phyloP scores from a whole-genome alignment of 768 basidiomycete species.

The Kwoniella heveanensis region DNA sequence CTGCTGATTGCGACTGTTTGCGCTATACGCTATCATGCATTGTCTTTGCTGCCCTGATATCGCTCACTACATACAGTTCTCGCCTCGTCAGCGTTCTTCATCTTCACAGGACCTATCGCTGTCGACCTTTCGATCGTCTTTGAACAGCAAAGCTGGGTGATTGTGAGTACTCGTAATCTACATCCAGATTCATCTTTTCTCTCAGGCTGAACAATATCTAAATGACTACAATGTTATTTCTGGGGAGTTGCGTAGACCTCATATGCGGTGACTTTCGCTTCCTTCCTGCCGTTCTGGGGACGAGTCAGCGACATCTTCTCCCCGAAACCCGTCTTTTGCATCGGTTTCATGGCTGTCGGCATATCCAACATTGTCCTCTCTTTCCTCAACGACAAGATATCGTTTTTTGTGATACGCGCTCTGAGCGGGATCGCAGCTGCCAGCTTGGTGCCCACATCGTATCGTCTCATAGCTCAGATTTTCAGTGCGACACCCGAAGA shows the following conservation, averaged over 20 bases:
- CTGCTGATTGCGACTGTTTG: no score
- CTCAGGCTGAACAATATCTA: no score
- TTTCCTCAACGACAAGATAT: constrained; percentile 21
- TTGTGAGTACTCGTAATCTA: no score
- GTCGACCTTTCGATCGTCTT: constrained; percentile 2
- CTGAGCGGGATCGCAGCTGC: constrained; percentile 26
- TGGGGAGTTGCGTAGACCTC: constrained; percentile 3
- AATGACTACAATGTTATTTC: no score
- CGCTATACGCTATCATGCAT: no score
- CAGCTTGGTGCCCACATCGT: constrained; percentile 16
- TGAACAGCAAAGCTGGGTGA: constrained; percentile 33
- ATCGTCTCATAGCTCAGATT: constrained; percentile 18
- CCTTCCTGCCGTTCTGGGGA: constrained; percentile 25
- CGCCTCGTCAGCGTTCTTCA: not conserved
- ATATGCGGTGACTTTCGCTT: constrained; percentile 21
- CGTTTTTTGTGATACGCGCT: constrained; percentile 28
- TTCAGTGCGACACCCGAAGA: constrained; percentile 13
- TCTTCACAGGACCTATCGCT: not conserved
- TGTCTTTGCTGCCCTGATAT: no score
- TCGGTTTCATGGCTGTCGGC: constrained; percentile 19
- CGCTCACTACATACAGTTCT: not conserved
- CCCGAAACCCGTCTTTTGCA: constrained; percentile 16
- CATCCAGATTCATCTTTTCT: no score
- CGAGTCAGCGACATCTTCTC: constrained; percentile 25
- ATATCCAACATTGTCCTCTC: constrained; percentile 12